phyloP scores from a whole-genome alignment of 257 asterid species.

The Solanum etuberosum region DNA sequence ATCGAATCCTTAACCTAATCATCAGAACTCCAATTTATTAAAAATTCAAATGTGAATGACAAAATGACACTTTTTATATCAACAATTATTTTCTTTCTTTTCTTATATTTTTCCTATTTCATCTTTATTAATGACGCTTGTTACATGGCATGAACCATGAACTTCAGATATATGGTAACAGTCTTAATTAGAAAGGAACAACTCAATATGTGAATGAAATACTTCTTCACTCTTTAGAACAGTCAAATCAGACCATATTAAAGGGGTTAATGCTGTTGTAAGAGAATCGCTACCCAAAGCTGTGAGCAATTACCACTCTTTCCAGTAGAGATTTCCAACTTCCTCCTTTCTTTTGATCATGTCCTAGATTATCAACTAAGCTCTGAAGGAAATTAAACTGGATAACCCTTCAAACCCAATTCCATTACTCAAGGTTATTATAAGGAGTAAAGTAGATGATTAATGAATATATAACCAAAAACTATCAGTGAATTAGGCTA shows the following conservation, averaged over 20 bases:
- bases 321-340: background rate
- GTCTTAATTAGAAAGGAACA: background rate
- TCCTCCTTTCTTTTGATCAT: background rate
- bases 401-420: background rate
- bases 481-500: background rate
- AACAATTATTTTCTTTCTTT: background rate
- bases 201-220: background rate
- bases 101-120: background rate
- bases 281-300: background rate
- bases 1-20: background rate
- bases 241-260: background rate
- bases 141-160: background rate
- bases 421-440: background rate
- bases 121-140: background rate
- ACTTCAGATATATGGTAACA: background rate
- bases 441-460: background rate
- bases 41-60: background rate
- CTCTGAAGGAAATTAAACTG: background rate
- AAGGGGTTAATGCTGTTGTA: background rate
- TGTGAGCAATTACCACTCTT: background rate
- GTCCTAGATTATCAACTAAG: background rate
- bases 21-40: background rate
- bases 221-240: background rate
- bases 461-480: background rate
- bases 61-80: background rate